These are phyloP conservation scores for Stachybotrys chlorohalonatus DNA, from an alignment of 2,329 filamentous ascomycete genomes.

Conservation along the genomic window DNA sequence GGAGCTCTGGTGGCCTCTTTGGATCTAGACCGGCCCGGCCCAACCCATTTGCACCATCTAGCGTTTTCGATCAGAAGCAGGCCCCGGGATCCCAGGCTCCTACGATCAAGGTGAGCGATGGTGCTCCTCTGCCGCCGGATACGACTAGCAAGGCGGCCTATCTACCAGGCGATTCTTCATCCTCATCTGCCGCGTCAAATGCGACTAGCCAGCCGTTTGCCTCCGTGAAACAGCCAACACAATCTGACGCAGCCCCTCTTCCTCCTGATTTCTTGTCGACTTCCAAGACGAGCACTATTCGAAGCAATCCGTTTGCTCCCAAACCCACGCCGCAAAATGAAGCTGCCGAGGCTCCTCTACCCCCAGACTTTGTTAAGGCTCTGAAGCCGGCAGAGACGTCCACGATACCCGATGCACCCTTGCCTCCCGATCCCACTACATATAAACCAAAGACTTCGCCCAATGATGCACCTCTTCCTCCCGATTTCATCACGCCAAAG, in stretches of 20 bases:
- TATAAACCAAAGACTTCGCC: slow-evolving; percentile 14
- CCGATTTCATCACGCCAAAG: slow-evolving; percentile 24
- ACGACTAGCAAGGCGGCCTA: slow-evolving; percentile 44
- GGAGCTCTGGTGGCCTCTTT: slow-evolving; percentile 12
- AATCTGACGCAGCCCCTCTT: slow-evolving; percentile 26
- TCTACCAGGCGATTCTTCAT: slow-evolving; percentile 40
- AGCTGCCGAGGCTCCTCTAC: slow-evolving; percentile 18
- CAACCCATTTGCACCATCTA: slow-evolving; percentile 1
- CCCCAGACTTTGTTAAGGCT: slow-evolving; percentile 19
- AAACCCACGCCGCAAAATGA: slow-evolving; percentile 6
- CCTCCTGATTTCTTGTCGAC: slow-evolving; percentile 29
- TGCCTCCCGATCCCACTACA: slow-evolving; percentile 31
- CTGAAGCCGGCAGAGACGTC: slow-evolving; percentile 9
- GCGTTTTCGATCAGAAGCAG: slow-evolving; percentile 8
- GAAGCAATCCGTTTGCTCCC: background rate
- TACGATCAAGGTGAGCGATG: slow-evolving; percentile 25
- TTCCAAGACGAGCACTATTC: slow-evolving; percentile 8
- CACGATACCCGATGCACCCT: slow-evolving; percentile 21
- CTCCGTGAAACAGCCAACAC: slow-evolving; percentile 14
- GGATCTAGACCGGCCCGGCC: slow-evolving; percentile 10
- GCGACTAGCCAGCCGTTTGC: slow-evolving; percentile 18
- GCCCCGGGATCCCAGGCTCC: slow-evolving; percentile 15
- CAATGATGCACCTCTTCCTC: slow-evolving; percentile 30
- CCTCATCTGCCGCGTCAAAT: slow-evolving; percentile 38
- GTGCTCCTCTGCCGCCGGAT: slow-evolving; percentile 43